phyloP scores from a whole-genome alignment of 73 alveolate genomes.

The Symbiodinium pilosum region DNA sequence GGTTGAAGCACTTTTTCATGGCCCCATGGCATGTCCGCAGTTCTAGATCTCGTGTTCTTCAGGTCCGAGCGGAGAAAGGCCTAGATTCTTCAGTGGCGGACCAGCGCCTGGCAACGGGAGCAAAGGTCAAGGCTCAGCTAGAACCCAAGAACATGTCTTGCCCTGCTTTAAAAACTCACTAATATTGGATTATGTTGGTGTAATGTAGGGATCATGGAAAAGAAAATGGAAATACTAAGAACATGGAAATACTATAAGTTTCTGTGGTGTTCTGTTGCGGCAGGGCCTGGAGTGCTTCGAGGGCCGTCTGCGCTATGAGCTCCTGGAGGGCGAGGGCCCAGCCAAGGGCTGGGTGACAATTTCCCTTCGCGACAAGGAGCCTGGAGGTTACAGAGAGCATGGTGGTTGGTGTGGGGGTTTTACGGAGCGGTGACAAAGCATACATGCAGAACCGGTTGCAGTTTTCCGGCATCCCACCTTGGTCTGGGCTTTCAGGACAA shows the following conservation, averaged over 20 bases:
- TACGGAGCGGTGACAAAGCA: no score
- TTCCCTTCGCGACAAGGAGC: background rate
- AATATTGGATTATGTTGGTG: background rate
- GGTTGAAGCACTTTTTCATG: background rate
- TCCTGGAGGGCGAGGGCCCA: background rate
- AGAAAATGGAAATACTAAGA: no score
- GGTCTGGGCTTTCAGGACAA: no score
- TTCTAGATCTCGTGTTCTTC: no score
- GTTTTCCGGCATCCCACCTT: background rate
- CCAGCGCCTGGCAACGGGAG: slow-evolving; percentile 3
- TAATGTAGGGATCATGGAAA: background rate
- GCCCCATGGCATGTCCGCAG: no score
- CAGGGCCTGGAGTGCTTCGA: slow-evolving; percentile 19
- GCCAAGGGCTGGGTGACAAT: background rate
- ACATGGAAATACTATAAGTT: no score
- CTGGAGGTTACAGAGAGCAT: no score
- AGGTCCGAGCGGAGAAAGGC: background rate
- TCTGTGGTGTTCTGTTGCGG: no score
- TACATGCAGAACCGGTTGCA: background rate
- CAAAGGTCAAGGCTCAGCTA: background rate
- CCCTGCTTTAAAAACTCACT: background rate
- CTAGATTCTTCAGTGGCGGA: background rate
- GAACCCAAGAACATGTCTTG: no score
- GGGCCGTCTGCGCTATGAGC: background rate
- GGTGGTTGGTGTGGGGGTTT: no score